These are phyloP conservation scores for Phanerochaete carnosa DNA, from an alignment of 768 basidiomycete species.

Conservation along the genomic window DNA sequence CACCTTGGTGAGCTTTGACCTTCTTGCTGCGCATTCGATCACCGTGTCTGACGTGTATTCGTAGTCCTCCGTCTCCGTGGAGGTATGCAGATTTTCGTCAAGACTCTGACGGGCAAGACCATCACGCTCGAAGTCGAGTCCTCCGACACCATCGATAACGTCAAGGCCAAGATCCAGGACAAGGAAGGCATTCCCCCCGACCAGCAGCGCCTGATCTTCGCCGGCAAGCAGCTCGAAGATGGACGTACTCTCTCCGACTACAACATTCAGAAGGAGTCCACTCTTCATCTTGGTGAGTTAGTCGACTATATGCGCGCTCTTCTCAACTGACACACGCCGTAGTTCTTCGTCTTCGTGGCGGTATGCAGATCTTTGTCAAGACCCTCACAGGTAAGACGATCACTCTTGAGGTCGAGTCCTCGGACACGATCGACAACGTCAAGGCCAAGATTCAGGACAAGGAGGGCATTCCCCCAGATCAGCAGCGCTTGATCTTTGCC, in stretches of 20 bases:
- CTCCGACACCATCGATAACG: constrained; percentile 73
- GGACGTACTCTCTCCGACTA: constrained; percentile 87
- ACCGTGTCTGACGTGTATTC: constrained; percentile 21
- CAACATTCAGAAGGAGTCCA: constrained; percentile 95
- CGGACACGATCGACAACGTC: constrained; percentile 33
- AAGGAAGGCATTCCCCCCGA: constrained; percentile 87
- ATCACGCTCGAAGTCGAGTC: constrained; percentile 84
- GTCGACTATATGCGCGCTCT: not conserved
- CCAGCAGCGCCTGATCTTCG: constrained; percentile 94
- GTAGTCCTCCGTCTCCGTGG: constrained; percentile 39
- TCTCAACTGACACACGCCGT: not conserved
- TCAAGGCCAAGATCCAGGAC: constrained; percentile 82
- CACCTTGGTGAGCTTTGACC: constrained; percentile 33
- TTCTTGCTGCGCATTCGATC: not conserved
- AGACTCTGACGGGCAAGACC: constrained; percentile 87
- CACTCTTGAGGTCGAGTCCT: constrained; percentile 34
- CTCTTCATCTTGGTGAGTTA: constrained; percentile 61
- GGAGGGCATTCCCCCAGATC: constrained; percentile 33
- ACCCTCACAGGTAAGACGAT: constrained; percentile 34
- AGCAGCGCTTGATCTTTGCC: constrained; percentile 32
- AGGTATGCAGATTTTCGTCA: constrained; percentile 85
- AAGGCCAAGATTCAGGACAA: constrained; percentile 35
- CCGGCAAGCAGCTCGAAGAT: constrained; percentile 94
- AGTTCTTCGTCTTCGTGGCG: constrained; percentile 29
- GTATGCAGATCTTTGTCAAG: constrained; percentile 35